Conservation (phyloP, 371 early-diverging fungal genomes). For the Chytridiales sp. region DNA sequence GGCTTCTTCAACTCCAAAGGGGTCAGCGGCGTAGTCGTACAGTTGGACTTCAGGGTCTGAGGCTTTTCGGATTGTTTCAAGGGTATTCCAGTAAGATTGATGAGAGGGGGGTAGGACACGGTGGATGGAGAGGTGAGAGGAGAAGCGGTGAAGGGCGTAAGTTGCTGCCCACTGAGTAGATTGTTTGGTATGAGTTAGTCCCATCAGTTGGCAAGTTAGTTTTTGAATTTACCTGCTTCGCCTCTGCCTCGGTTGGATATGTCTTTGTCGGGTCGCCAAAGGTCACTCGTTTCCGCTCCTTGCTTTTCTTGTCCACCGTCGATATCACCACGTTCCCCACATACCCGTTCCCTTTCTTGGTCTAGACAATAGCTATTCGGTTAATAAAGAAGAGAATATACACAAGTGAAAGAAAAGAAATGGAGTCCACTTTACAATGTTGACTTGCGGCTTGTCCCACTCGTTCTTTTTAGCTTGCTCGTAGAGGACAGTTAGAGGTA, state of each 20-base stretch:
- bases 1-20: conserved; percentile 60
- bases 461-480: conserved; percentile 74
- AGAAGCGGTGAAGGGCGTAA: conserved; percentile 76
- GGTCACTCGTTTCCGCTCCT: conserved; percentile 57
- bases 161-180: conserved; percentile 63
- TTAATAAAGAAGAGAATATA: neutral
- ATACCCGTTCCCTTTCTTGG: conserved; percentile 46
- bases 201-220: neutral
- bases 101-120: conserved; percentile 74
- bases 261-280: conserved; percentile 47
- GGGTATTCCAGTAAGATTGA: conserved; percentile 69
- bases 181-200: neutral
- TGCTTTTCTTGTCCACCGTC: conserved; percentile 70
- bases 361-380: neutral
- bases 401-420: neutral
- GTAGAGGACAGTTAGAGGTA: conserved; percentile 72
- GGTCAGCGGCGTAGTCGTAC: conserved; percentile 74
- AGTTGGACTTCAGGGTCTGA: conserved; percentile 32
- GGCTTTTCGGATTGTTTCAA: conserved; percentile 50
- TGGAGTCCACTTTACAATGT: conserved; percentile 23
- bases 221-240: conserved; percentile 68
- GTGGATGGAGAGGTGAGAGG: conserved; percentile 68
- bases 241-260: conserved; percentile 63
- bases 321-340: conserved; percentile 60
- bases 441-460: conserved; percentile 76